Percentiles rank a stretch among this genome's conserved stretches.
Conservation (phyloP, 2,329 filamentous ascomycete genomes). For the Albophoma yamanashiensis region DNA sequence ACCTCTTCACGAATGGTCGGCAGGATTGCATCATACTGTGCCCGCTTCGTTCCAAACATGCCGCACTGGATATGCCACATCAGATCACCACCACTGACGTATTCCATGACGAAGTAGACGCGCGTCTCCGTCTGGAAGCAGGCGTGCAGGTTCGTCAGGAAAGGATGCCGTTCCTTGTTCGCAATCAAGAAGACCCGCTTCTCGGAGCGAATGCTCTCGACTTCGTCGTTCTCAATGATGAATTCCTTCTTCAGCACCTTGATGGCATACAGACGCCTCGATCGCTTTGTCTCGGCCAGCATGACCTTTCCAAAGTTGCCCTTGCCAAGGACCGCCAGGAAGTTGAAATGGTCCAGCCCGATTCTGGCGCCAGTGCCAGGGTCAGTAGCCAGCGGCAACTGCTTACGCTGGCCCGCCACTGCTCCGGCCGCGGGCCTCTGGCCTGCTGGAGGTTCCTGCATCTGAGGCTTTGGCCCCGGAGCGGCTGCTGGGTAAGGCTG, state of each 20-base stretch:
- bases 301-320: slow-evolving; percentile 99
- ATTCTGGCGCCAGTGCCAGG: slow-evolving; percentile 73
- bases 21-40: slow-evolving; percentile 58
- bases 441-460: slow-evolving; percentile 21
- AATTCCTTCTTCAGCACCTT: slow-evolving; percentile 99
- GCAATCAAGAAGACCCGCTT: slow-evolving; percentile 96
- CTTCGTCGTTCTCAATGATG: slow-evolving; percentile 98
- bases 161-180: slow-evolving; percentile 93
- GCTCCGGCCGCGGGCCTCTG: slow-evolving; percentile 18
- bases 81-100: slow-evolving; percentile 94
- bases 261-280: slow-evolving; percentile 89
- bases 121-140: slow-evolving; percentile 98
- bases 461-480: slow-evolving; percentile 27
- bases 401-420: slow-evolving; percentile 35
- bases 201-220: slow-evolving; percentile 94
- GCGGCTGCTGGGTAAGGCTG: slow-evolving; percentile 21
- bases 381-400: slow-evolving; percentile 59
- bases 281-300: slow-evolving; percentile 92
- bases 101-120: slow-evolving; percentile 99
- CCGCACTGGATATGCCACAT: slow-evolving; percentile 99
- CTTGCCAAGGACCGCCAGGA: slow-evolving; percentile 94
- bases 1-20: not conserved
- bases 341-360: slow-evolving; percentile 97
- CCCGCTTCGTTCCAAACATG: slow-evolving; percentile 89
- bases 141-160: slow-evolving; percentile 87